These are phyloP conservation scores for Penicillium psychrofluorescens DNA, from an alignment of 495 filamentous ascomycete species.

Conservation along the genomic window DNA sequence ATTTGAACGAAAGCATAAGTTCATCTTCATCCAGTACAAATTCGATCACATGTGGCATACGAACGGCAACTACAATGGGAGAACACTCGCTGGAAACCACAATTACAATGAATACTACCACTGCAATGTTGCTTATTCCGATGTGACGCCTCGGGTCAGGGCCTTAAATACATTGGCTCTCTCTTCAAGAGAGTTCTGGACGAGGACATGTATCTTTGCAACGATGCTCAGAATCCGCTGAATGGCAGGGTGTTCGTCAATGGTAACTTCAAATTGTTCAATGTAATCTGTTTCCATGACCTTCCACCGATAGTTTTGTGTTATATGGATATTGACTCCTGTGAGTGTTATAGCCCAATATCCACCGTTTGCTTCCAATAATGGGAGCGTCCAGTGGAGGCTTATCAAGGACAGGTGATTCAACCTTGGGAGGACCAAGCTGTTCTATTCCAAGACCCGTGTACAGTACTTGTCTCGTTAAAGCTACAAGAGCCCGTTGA, in stretches of 20 bases:
- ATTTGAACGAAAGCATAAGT: constrained; percentile 23
- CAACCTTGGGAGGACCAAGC: background rate
- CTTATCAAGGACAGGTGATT: constrained; percentile 23
- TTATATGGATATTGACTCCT: too few relatives aligned
- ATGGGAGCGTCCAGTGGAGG: too few relatives aligned
- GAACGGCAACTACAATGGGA: constrained; percentile 37
- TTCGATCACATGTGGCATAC: constrained; percentile 47
- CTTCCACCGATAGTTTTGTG: too few relatives aligned
- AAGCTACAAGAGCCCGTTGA: background rate
- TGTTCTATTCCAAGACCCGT: background rate
- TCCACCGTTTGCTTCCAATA: too few relatives aligned
- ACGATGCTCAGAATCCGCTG: too few relatives aligned
- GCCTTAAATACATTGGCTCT: constrained; percentile 30
- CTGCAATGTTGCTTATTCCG: constrained; percentile 41
- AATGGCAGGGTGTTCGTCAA: constrained; percentile 31
- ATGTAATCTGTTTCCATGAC: too few relatives aligned
- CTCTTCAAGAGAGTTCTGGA: constrained; percentile 35
- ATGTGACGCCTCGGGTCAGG: constrained; percentile 32
- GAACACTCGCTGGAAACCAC: background rate
- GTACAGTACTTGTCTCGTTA: background rate
- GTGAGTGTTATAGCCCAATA: too few relatives aligned
- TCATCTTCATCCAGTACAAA: constrained; percentile 39
- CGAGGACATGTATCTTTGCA: constrained; percentile 27
- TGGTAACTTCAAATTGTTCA: background rate
- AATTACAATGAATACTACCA: constrained; percentile 52